These are phyloP conservation scores for Trichoderma lentiforme DNA, from an alignment of 2,329 filamentous ascomycete genomes.

Conservation along the genomic window DNA sequence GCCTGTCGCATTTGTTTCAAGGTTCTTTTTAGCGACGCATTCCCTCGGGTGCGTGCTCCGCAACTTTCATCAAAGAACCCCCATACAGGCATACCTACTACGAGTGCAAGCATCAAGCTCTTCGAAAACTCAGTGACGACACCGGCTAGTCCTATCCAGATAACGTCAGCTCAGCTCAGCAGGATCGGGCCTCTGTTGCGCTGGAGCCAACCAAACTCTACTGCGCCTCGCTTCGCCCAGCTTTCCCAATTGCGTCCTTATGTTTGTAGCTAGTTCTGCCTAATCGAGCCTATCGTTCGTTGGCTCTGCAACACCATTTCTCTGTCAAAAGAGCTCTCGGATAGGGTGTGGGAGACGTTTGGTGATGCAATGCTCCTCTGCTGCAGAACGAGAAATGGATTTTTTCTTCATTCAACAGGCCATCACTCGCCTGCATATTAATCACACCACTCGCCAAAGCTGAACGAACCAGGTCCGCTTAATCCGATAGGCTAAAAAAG, in stretches of 20 bases:
- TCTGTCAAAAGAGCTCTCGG: neutral
- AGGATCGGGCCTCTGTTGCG: slow-evolving; percentile 10
- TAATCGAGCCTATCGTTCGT: neutral
- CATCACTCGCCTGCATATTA: neutral
- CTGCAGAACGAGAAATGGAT: neutral
- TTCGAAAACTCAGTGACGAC: neutral
- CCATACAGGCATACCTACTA: neutral
- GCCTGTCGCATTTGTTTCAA: neutral
- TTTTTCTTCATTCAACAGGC: neutral
- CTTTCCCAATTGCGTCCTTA: neutral
- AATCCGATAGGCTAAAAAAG: slow-evolving; percentile 3
- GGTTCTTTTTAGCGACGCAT: neutral
- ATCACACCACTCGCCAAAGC: slow-evolving; percentile 4
- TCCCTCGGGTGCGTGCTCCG: neutral
- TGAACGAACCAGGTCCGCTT: neutral
- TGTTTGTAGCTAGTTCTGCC: neutral
- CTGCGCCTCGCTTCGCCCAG: neutral
- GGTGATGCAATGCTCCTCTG: neutral
- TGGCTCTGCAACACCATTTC: neutral
- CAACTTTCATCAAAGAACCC: neutral
- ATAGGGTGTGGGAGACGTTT: neutral
- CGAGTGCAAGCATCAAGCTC: neutral
- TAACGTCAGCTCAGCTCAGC: slow-evolving; percentile 13
- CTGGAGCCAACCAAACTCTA: neutral
- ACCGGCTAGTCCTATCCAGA: neutral